phyloP scores from a whole-genome alignment of 768 basidiomycete genomes.

The Calocera viscosa region DNA sequence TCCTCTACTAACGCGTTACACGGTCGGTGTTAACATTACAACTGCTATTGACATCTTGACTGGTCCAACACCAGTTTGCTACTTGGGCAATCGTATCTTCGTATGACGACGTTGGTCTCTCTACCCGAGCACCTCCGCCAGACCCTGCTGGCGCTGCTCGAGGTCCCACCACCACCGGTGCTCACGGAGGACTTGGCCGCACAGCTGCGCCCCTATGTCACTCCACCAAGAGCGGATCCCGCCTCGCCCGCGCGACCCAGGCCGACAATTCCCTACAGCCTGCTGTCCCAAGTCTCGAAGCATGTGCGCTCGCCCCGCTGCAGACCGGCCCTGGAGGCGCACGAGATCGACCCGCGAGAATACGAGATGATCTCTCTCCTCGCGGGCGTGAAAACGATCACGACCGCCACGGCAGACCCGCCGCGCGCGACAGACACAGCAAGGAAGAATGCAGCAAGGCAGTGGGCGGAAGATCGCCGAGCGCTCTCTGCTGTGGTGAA shows the following conservation, averaged over 20 bases:
- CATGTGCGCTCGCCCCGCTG: slow-evolving; percentile 55
- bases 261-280: slow-evolving; percentile 43
- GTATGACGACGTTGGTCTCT: slow-evolving; percentile 27
- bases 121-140: slow-evolving; percentile 52
- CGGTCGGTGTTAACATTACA: not conserved
- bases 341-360: slow-evolving; percentile 38
- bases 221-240: slow-evolving; percentile 21
- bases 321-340: slow-evolving; percentile 29
- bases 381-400: slow-evolving; percentile 46
- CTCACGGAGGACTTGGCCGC: slow-evolving; percentile 33
- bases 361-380: slow-evolving; percentile 65
- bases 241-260: not conserved
- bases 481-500: slow-evolving; percentile 61
- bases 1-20: not conserved
- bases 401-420: slow-evolving; percentile 56
- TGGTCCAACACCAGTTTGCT: not conserved
- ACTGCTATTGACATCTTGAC: not conserved
- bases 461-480: slow-evolving; percentile 44
- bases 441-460: slow-evolving; percentile 34
- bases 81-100: not conserved
- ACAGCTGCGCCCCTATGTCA: slow-evolving; percentile 26
- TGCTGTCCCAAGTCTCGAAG: slow-evolving; percentile 47
- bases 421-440: slow-evolving; percentile 37
- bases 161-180: slow-evolving; percentile 34
- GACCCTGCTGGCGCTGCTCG: slow-evolving; percentile 35